Evolutionary conservation across 2,329 filamentous ascomycete genomes (phyloP), one percentile per base, ranked within the genome.

Genomic region (Calcarisporium arbuscula): DNA sequence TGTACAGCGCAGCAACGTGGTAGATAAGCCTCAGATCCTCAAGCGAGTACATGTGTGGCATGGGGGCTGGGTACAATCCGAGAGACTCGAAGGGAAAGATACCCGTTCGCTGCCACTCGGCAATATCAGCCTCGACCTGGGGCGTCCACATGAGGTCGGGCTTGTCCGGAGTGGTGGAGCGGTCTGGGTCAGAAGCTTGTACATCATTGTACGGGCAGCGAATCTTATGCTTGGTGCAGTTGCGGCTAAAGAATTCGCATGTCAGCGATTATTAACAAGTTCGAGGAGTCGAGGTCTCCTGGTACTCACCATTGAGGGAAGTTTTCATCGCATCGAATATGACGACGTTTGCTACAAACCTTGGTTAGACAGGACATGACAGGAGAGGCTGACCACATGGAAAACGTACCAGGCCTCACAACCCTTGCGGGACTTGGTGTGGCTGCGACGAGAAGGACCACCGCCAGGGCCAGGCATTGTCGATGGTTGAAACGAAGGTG

Each of bases 191-290:
- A 35, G 57, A 50, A 29, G 77, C 70, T 31, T 84, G 77, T 54
- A 81, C 80, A 57, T 96, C 89, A 72, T 95, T 94, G 68, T 96
- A 98, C 51, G 95, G 92, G 64, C 92, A 98, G 53, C 89, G 85
- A 52, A 94, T 92, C 67, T 95, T 95, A 67, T 98, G 92, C 67
- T 96, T 98, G 42, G 90, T 95, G 65, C 92, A 98, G 64, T 98
- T 98, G 54, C 87, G 87, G 68, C 89, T 94, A 53, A 21, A 28
- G 18, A 28, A 36, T 42, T 57, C 11, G 19, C n/a, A n/a, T n/a
- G n/a, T n/a, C n/a, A n/a, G n/a, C n/a, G n/a, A n/a, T n/a, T n/a
- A n/a, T n/a, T n/a, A n/a, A n/a, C n/a, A n/a, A n/a, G n/a, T n/a
- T n/a, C n/a, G n/a, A n/a, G n/a, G n/a, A 32, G 16, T 19, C 31